These are phyloP conservation scores for Penicillium fuscoglaucum DNA, from an alignment of 2,329 filamentous ascomycete species.

Conservation along the genomic window DNA sequence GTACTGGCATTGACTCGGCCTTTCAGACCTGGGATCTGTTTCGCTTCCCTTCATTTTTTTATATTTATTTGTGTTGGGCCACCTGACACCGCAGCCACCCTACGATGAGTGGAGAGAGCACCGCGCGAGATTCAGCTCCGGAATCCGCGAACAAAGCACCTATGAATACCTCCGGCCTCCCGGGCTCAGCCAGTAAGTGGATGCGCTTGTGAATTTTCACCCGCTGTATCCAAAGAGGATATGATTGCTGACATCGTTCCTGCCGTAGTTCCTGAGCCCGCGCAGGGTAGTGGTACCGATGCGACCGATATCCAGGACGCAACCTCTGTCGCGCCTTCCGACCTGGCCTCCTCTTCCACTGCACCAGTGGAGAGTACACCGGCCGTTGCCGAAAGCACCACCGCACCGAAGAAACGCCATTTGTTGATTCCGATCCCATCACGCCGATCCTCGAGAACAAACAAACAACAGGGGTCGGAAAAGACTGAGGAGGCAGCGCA, in stretches of 20 bases:
- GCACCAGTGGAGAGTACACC: conserved; percentile 13
- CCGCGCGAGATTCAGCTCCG: conserved; percentile 35
- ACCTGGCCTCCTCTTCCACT: conserved; percentile 16
- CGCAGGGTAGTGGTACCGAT: conserved; percentile 24
- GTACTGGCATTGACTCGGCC: conserved; percentile 13
- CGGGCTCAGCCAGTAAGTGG: conserved; percentile 32
- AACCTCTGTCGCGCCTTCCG: conserved; percentile 21
- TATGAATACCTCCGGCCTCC: conserved; percentile 35
- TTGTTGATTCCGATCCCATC: conserved; percentile 41
- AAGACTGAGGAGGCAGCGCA: conserved; percentile 34
- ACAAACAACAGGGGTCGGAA: conserved; percentile 37
- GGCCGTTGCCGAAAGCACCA: conserved; percentile 17
- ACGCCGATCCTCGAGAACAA: conserved; percentile 41
- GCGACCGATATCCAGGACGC: conserved; percentile 25
- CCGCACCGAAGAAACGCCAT: conserved; percentile 39
- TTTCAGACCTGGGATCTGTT: conserved; percentile 6
- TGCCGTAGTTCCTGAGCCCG: conserved; percentile 30
- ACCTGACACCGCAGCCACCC: conserved; percentile 23
- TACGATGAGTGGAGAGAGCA: conserved; percentile 36
- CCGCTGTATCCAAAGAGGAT: conserved; percentile 1
- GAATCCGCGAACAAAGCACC: conserved; percentile 30
- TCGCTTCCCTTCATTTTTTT: conserved; percentile 12
- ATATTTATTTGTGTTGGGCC: conserved; percentile 12
- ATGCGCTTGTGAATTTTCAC: conserved; percentile 1
- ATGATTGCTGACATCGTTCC: conserved; percentile 16